Conservation (phyloP, 768 basidiomycete species). For the Sarcomyxa edulis region DNA sequence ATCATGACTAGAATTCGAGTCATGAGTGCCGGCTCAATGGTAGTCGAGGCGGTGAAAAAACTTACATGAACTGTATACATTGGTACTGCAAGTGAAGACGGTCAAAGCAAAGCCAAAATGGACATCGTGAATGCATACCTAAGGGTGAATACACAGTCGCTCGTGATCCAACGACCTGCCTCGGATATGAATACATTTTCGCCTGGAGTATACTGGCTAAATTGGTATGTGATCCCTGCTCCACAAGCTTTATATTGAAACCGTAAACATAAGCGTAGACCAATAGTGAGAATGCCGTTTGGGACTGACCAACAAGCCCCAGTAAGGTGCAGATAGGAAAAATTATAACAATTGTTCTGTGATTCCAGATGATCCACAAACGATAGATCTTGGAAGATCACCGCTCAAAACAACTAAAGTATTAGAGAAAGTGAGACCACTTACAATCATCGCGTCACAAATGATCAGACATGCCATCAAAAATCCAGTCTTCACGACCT, state of each 20-base stretch:
- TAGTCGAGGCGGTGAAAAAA: too few relatives aligned
- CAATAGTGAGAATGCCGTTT: background rate
- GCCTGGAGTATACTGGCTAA: conserved; percentile 4
- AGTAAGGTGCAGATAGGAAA: conserved; percentile 8
- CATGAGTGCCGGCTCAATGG: too few relatives aligned
- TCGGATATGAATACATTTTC: conserved; percentile 7
- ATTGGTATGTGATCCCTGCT: conserved; percentile 10
- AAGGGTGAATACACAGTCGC: conserved; percentile 9
- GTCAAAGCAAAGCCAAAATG: too few relatives aligned
- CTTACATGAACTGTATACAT: too few relatives aligned
- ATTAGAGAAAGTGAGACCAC: background rate
- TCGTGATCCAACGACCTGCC: conserved; percentile 11
- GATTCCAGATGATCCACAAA: conserved; percentile 20
- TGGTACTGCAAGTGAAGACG: too few relatives aligned
- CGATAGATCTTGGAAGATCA: conserved; percentile 40
- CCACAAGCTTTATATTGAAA: conserved; percentile 8
- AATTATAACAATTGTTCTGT: conserved; percentile 4
- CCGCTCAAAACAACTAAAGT: conserved; percentile 11
- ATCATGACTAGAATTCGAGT: too few relatives aligned
- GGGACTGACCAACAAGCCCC: conserved; percentile 5
- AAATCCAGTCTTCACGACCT: conserved; percentile 11
- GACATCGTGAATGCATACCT: conserved; percentile 8
- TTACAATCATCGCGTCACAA: conserved; percentile 12
- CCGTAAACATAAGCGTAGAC: background rate
- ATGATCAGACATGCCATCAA: conserved; percentile 4